Conservation (phyloP, 2,329 filamentous ascomycete species). For the Cordyceps cicadae region DNA sequence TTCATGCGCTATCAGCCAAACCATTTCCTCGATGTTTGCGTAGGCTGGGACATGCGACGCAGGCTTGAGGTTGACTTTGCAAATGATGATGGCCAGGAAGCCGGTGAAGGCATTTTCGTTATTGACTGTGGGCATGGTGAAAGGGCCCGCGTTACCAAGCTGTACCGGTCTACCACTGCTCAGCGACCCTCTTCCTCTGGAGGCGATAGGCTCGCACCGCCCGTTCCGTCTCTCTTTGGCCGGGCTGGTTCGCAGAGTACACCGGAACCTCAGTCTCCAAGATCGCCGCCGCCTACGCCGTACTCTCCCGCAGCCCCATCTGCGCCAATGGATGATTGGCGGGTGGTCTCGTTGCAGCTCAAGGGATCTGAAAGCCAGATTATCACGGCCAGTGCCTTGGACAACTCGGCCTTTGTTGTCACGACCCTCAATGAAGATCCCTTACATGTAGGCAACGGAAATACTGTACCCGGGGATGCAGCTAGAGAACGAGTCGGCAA, state of each 20-base stretch:
- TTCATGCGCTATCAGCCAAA: slow-evolving; percentile 65
- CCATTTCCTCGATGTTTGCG: slow-evolving; percentile 68
- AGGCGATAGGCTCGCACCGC: background rate
- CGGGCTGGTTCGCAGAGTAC: background rate
- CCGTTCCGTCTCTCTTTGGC: slow-evolving; percentile 7
- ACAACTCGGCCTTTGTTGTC: slow-evolving; percentile 64
- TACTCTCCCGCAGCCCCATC: slow-evolving; percentile 13
- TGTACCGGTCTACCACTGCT: slow-evolving; percentile 26
- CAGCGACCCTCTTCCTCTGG: background rate
- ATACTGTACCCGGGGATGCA: slow-evolving; percentile 41
- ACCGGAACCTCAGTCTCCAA: slow-evolving; percentile 17
- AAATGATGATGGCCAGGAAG: slow-evolving; percentile 64
- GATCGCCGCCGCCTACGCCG: slow-evolving; percentile 19
- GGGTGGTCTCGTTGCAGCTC: slow-evolving; percentile 31
- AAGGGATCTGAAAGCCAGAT: slow-evolving; percentile 50
- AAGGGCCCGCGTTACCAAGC: slow-evolving; percentile 36
- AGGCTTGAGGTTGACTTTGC: slow-evolving; percentile 84
- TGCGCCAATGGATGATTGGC: slow-evolving; percentile 25
- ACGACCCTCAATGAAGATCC: slow-evolving; percentile 73
- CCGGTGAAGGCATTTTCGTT: slow-evolving; percentile 69
- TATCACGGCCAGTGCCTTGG: slow-evolving; percentile 64
- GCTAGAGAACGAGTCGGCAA: slow-evolving; percentile 28
- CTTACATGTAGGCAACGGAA: slow-evolving; percentile 36
- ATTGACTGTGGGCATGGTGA: slow-evolving; percentile 59
- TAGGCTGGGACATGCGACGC: slow-evolving; percentile 88